Percentiles rank a stretch among this genome's conserved stretches.
Conservation (phyloP, 2,329 filamentous ascomycete genomes). For the Ceratocystiopsis sp. region DNA sequence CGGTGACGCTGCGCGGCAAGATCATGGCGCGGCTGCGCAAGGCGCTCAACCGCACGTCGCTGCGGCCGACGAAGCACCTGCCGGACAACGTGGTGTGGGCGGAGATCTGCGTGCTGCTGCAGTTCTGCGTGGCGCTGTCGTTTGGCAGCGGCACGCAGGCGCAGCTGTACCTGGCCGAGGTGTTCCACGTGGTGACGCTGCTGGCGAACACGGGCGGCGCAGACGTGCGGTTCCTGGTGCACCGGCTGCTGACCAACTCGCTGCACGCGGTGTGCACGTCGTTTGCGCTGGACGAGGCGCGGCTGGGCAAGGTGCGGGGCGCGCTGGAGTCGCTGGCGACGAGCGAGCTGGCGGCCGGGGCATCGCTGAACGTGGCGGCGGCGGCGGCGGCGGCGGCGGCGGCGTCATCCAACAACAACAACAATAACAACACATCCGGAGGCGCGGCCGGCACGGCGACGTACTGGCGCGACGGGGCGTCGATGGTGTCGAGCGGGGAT, state of each 20-base stretch:
- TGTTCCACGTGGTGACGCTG: conserved; percentile 57
- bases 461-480: conserved; percentile 33
- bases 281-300: conserved; percentile 43
- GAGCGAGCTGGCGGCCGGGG: conserved; percentile 30
- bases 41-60: conserved; percentile 47
- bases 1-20: conserved; percentile 47
- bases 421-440: too few species aligned
- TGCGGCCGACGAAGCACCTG: conserved; percentile 46
- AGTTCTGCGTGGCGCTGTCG: conserved; percentile 48
- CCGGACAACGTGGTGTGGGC: conserved; percentile 52
- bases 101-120: conserved; percentile 50
- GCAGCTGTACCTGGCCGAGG: conserved; percentile 49
- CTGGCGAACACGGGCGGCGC: conserved; percentile 45
- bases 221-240: conserved; percentile 40
- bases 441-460: conserved; percentile 19
- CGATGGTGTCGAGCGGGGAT: conserved; percentile 37
- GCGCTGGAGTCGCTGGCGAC: conserved; percentile 41
- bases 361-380: neutral
- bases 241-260: conserved; percentile 47
- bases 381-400: too few species aligned
- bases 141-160: conserved; percentile 52
- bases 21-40: conserved; percentile 49
- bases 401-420: too few species aligned
- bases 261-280: conserved; percentile 51
- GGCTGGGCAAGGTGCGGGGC: conserved; percentile 35